phyloP scores from a whole-genome alignment of 345 rosid species.

The Anastatica hierochuntica region DNA sequence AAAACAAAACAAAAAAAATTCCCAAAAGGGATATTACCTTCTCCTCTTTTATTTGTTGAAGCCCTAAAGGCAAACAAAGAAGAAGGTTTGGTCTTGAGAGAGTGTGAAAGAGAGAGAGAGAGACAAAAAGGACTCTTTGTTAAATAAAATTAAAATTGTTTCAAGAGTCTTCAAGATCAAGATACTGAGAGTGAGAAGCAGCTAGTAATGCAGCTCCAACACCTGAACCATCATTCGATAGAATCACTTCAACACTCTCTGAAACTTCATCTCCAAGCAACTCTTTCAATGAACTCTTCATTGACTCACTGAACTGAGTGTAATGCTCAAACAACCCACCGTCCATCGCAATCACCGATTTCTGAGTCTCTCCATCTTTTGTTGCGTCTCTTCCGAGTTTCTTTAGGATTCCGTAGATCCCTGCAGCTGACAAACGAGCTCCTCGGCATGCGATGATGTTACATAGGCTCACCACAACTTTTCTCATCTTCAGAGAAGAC shows the following conservation, averaged over 20 bases:
- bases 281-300: constrained; percentile 54
- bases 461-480: constrained; percentile 54
- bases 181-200: constrained; percentile 62
- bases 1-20: background rate
- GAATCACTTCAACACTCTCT: constrained; percentile 34
- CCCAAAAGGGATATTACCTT: constrained; percentile 4
- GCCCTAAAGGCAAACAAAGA: constrained; percentile 20
- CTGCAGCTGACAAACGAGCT: constrained; percentile 73
- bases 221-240: constrained; percentile 69
- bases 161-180: constrained; percentile 18
- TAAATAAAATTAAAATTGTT: constrained; percentile 7
- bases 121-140: too few species aligned
- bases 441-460: constrained; percentile 61
- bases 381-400: constrained; percentile 55
- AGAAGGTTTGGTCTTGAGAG: too few species aligned
- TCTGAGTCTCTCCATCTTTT: constrained; percentile 48
- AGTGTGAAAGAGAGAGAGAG: too few species aligned
- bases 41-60: constrained; percentile 17
- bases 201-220: constrained; percentile 74
- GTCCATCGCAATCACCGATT: constrained; percentile 62
- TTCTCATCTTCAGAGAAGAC: constrained; percentile 48
- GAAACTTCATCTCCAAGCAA: constrained; percentile 55
- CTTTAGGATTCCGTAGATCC: constrained; percentile 62
- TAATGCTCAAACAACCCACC: constrained; percentile 80
- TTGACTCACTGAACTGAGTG: constrained; percentile 39